These are phyloP conservation scores for Manihot esculenta DNA, from an alignment of 441 rosid genomes.

Conservation along the genomic window DNA sequence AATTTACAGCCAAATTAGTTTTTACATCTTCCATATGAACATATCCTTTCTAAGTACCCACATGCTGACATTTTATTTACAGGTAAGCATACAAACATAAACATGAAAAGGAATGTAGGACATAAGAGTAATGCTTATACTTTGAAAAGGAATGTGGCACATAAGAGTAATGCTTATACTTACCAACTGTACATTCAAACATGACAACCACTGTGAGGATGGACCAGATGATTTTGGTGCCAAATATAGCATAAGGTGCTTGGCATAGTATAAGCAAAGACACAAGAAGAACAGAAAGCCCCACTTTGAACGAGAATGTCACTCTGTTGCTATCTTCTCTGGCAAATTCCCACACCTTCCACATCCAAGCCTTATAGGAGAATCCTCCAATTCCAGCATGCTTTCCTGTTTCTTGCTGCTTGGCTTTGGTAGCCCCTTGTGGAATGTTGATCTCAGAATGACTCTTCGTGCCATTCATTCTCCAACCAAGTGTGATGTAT, in stretches of 20 bases:
- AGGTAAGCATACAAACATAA: neutral
- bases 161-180: neutral
- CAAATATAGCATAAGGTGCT: constrained; percentile 63
- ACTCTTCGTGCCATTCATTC: constrained; percentile 65
- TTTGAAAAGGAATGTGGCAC: no score
- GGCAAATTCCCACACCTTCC: constrained; percentile 51
- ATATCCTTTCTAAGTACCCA: neutral
- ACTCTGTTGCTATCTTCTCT: constrained; percentile 54
- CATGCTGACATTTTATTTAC: neutral
- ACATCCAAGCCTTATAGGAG: constrained; percentile 38
- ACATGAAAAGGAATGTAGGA: neutral
- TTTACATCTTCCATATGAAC: neutral
- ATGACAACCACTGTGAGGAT: constrained; percentile 71
- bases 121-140: neutral
- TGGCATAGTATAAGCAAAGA: constrained; percentile 56
- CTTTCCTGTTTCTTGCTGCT: constrained; percentile 22
- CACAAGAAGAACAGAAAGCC: constrained; percentile 60
- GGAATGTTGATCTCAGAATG: constrained; percentile 42
- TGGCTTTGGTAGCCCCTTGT: constrained; percentile 26
- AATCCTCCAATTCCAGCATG: constrained; percentile 15
- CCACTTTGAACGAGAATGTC: constrained; percentile 59
- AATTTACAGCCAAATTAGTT: neutral
- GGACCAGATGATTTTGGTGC: constrained; percentile 64
- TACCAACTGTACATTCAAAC: constrained; percentile 76
- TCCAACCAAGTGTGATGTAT: constrained; percentile 27